These are phyloP conservation scores for Penicillium italicum DNA, from an alignment of 2,329 filamentous ascomycete genomes.

Conservation along the genomic window DNA sequence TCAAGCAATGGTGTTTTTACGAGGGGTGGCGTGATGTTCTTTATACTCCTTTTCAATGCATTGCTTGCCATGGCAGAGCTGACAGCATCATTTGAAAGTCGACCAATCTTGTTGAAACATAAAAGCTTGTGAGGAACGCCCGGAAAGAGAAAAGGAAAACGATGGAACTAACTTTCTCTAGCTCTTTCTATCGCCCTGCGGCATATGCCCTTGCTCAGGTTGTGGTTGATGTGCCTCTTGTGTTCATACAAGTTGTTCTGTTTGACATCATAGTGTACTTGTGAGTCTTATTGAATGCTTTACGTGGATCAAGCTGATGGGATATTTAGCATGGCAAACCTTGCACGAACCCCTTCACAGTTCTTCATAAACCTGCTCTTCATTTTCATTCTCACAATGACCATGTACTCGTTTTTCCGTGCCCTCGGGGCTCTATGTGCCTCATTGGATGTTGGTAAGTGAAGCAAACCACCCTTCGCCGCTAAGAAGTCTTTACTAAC, in stretches of 20 bases:
- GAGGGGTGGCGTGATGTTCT: slow-evolving; percentile 60
- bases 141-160: neutral
- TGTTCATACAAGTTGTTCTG: slow-evolving; percentile 55
- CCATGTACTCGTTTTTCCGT: slow-evolving; percentile 55
- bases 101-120: slow-evolving; percentile 66
- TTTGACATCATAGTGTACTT: slow-evolving; percentile 63
- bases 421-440: slow-evolving; percentile 48
- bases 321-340: slow-evolving; percentile 48
- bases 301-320: neutral
- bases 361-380: slow-evolving; percentile 61
- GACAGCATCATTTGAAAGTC: slow-evolving; percentile 57
- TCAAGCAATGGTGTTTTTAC: slow-evolving; percentile 54
- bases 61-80: slow-evolving; percentile 60
- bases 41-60: slow-evolving; percentile 61
- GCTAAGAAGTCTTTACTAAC: neutral
- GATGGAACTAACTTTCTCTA: slow-evolving; percentile 18
- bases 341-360: slow-evolving; percentile 55
- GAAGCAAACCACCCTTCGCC: neutral
- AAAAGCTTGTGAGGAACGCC: slow-evolving; percentile 54
- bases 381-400: slow-evolving; percentile 53
- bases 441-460: slow-evolving; percentile 48
- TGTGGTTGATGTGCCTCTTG: slow-evolving; percentile 55
- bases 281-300: slow-evolving; percentile 18
- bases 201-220: slow-evolving; percentile 59
- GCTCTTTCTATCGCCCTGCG: slow-evolving; percentile 62